phyloP scores from a whole-genome alignment of 192 early-diverging fungal species.

The Helicostylum pulchrum region DNA sequence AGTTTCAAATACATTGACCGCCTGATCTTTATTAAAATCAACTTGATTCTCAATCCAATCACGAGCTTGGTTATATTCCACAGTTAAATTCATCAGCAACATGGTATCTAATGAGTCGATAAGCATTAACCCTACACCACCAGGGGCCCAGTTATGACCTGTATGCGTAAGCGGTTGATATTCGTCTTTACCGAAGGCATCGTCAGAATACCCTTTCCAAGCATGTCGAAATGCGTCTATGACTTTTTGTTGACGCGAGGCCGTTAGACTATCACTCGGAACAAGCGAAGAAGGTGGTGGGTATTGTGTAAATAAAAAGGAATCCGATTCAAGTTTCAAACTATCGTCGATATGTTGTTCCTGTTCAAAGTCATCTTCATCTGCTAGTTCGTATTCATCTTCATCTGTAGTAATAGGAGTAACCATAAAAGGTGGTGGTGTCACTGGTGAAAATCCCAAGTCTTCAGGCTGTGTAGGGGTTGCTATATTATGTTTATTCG shows the following conservation, averaged over 20 bases:
- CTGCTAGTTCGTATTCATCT: neutral
- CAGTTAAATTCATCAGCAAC: slow-evolving; percentile 67
- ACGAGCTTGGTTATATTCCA: slow-evolving; percentile 71
- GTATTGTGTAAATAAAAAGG: slow-evolving; percentile 19
- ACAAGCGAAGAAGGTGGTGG: slow-evolving; percentile 17
- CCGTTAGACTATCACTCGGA: slow-evolving; percentile 33
- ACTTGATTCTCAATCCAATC: slow-evolving; percentile 59
- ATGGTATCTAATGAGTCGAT: slow-evolving; percentile 86
- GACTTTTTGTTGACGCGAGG: slow-evolving; percentile 55
- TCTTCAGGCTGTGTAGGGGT: too few species aligned
- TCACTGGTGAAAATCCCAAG: too few species aligned
- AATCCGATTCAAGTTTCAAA: neutral
- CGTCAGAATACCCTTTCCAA: slow-evolving; percentile 76
- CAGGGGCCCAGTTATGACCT: slow-evolving; percentile 64
- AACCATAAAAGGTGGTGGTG: neutral
- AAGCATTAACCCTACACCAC: slow-evolving; percentile 77
- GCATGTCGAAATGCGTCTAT: slow-evolving; percentile 67
- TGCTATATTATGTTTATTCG: too few species aligned
- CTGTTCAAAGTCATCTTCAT: slow-evolving; percentile 5
- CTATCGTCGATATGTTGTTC: slow-evolving; percentile 6
- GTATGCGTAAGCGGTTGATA: slow-evolving; percentile 67
- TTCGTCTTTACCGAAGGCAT: slow-evolving; percentile 86
- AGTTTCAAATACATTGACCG: slow-evolving; percentile 81
- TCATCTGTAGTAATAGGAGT: neutral
- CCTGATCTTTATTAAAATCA: slow-evolving; percentile 63